phyloP scores from a whole-genome alignment of 495 filamentous ascomycete genomes.

The Lineolata rhizophorae region DNA sequence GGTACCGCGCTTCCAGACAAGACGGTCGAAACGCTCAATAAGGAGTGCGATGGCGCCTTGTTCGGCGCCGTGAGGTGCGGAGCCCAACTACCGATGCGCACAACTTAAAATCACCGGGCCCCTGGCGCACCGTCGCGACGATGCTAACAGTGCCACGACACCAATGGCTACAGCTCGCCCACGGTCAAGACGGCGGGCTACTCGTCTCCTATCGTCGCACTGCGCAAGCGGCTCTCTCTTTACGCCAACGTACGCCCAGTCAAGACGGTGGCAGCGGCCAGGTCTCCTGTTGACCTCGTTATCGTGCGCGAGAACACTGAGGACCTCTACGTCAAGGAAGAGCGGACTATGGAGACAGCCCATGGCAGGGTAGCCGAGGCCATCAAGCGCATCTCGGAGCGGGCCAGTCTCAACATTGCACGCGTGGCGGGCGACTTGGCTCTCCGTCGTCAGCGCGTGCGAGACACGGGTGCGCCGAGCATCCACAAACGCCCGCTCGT shows the following conservation, averaged over 20 bases:
- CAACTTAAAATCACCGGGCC: no score
- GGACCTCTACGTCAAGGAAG: slow-evolving; percentile 97
- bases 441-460: slow-evolving; percentile 60
- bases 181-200: slow-evolving; percentile 77
- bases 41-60: slow-evolving; percentile 85
- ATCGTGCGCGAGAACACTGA: slow-evolving; percentile 98
- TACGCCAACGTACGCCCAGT: slow-evolving; percentile 97
- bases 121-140: not conserved
- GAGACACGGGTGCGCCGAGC: slow-evolving; percentile 25
- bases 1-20: slow-evolving; percentile 72
- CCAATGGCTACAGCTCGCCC: slow-evolving; percentile 38
- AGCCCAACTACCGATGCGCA: no score
- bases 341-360: slow-evolving; percentile 50
- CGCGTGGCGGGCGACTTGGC: slow-evolving; percentile 90
- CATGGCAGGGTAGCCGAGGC: slow-evolving; percentile 80
- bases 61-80: slow-evolving; percentile 74
- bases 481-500: slow-evolving; percentile 54
- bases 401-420: slow-evolving; percentile 62
- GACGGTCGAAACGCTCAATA: slow-evolving; percentile 65
- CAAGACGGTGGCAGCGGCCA: slow-evolving; percentile 46
- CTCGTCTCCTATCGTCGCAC: slow-evolving; percentile 89
- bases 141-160: not conserved
- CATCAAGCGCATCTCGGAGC: slow-evolving; percentile 86
- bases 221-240: slow-evolving; percentile 83
- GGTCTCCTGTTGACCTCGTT: slow-evolving; percentile 70